Evolutionary conservation across 345 rosid genomes (phyloP).

Genomic region (Syzygium jambos): DNA sequence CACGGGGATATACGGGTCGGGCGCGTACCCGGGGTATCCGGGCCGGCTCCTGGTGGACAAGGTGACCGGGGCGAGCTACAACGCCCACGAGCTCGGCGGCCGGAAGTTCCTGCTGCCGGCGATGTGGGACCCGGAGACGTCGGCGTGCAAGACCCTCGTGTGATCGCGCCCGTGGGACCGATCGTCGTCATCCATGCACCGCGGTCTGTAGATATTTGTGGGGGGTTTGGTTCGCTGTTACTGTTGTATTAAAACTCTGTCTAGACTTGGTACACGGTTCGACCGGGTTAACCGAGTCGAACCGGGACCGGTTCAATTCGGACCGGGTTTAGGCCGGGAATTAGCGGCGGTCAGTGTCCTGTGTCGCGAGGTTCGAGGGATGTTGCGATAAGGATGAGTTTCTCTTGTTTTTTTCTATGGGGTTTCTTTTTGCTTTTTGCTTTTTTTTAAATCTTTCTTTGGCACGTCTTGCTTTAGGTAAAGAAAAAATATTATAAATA

Average conservation of each 20-base stretch:
- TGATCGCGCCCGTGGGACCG: not conserved
- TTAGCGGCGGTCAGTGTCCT: not conserved
- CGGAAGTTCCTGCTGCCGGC: slow-evolving; percentile 21
- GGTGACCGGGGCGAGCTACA: slow-evolving; percentile 6
- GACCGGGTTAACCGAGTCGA: not conserved
- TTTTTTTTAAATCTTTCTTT: not conserved
- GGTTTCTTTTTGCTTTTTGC: not conserved
- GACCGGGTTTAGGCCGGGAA: not conserved
- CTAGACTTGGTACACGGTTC: not conserved
- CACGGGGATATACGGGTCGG: slow-evolving; percentile 8
- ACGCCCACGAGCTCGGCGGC: not conserved
- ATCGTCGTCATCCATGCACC: not conserved
- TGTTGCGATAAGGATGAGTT: not conserved
- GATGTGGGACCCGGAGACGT: slow-evolving; percentile 5
- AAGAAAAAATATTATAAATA: not conserved
- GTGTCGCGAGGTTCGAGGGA: not conserved
- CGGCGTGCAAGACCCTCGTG: slow-evolving; percentile 7
- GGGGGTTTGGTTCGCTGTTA: not conserved
- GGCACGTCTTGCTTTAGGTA: not conserved
- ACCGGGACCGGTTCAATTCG: not conserved
- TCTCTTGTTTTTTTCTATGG: not conserved
- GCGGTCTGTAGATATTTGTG: not conserved
- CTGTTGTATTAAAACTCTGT: not conserved
- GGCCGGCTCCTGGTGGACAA: slow-evolving; percentile 6
- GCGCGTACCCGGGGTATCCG: slow-evolving; percentile 16